Evolutionary conservation across 2,329 filamentous ascomycete genomes (phyloP).

Genomic region (Penicillium sp.): DNA sequence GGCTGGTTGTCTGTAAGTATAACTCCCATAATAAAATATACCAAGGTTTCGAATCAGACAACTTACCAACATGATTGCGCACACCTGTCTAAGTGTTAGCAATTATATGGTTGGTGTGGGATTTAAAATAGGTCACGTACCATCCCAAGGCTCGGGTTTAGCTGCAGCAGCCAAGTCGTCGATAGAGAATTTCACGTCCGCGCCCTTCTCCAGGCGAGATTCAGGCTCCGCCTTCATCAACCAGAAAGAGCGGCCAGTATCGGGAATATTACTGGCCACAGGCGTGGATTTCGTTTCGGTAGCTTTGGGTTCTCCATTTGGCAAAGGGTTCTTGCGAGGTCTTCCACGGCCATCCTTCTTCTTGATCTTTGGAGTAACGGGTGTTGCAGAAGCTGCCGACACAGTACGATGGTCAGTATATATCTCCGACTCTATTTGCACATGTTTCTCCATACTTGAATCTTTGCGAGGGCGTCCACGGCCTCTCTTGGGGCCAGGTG

Average conservation of each 20-base stretch:
- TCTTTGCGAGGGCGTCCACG: constrained; percentile 17
- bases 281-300: constrained; percentile 16
- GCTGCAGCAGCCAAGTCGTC: constrained; percentile 75
- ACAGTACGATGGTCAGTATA: background rate
- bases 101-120: background rate
- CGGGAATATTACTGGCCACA: constrained; percentile 3
- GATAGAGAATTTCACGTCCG: constrained; percentile 91
- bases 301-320: constrained; percentile 17
- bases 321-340: constrained; percentile 27
- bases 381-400: constrained; percentile 5
- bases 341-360: constrained; percentile 28
- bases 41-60: background rate
- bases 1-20: constrained; percentile 51
- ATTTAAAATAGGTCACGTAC: constrained; percentile 49
- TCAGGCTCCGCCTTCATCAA: constrained; percentile 88
- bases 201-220: constrained; percentile 77
- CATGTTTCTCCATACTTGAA: background rate
- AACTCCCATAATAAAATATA: background rate
- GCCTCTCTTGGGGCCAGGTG: constrained; percentile 17
- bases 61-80: constrained; percentile 43
- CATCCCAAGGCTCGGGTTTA: constrained; percentile 87
- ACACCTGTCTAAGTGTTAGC: constrained; percentile 42
- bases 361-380: constrained; percentile 12
- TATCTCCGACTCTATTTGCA: background rate
- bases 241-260: constrained; percentile 60